phyloP scores from a whole-genome alignment of 768 basidiomycete species.

The Auricularia sp. region DNA sequence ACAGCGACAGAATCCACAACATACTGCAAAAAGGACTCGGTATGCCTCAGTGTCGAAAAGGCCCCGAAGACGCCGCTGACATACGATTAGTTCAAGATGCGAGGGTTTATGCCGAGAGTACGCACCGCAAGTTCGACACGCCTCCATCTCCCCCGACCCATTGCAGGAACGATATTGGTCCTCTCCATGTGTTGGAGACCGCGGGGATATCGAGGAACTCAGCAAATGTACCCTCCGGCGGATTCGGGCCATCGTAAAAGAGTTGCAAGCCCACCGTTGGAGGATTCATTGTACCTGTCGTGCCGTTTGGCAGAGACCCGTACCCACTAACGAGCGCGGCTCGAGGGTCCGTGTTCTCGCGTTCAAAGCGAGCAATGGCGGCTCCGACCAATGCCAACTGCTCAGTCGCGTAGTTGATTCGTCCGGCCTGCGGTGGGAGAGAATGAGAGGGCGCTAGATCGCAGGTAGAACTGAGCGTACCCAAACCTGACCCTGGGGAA shows the following conservation, averaged over 20 bases:
- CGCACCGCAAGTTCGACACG: background rate
- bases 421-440: conserved; percentile 2
- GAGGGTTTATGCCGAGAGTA: background rate
- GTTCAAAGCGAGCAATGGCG: conserved; percentile 5
- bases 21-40: background rate
- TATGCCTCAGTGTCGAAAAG: conserved; percentile 2
- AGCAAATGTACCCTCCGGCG: conserved; percentile 14
- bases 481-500: background rate
- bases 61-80: conserved; percentile 4
- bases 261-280: conserved; percentile 6
- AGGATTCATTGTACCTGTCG: background rate
- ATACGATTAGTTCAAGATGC: background rate
- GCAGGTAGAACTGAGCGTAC: background rate
- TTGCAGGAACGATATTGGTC: background rate
- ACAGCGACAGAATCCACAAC: background rate
- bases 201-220: conserved; percentile 9
- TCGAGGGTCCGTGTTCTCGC: background rate
- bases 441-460: background rate
- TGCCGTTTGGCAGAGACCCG: background rate
- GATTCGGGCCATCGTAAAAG: conserved; percentile 15
- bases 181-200: background rate
- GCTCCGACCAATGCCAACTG: background rate
- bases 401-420: conserved; percentile 1
- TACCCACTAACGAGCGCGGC: background rate
- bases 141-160: background rate